phyloP scores from a whole-genome alignment of 352 stramenopile genomes.

The Pythium pectinolyticum region DNA sequence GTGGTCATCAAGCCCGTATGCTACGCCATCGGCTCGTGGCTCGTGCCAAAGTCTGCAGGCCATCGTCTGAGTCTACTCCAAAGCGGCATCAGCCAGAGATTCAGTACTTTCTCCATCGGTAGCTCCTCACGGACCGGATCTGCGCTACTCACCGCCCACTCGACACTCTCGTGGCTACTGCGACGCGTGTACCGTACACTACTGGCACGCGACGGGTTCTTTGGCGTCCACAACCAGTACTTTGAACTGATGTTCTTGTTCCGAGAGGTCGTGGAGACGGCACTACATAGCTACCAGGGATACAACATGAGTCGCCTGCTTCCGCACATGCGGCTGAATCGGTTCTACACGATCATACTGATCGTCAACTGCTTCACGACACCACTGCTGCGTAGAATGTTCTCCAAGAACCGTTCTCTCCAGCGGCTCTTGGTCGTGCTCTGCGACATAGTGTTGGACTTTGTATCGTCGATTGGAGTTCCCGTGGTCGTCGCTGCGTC shows the following conservation, averaged over 20 bases:
- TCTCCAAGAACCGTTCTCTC: too few relatives aligned
- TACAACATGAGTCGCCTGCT: constrained; percentile 14
- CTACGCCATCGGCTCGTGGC: neutral
- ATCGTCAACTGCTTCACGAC: constrained; percentile 24
- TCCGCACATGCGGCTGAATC: neutral
- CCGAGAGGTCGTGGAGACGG: constrained; percentile 16
- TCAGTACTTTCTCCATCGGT: neutral
- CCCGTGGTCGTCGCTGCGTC: constrained; percentile 13
- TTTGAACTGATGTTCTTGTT: constrained; percentile 22
- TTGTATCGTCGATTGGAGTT: constrained; percentile 21
- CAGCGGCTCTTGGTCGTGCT: constrained; percentile 20
- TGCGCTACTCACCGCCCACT: neutral
- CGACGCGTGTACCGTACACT: neutral
- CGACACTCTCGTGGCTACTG: neutral
- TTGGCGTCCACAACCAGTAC: constrained; percentile 16
- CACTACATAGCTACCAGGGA: constrained; percentile 17
- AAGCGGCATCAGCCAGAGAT: neutral
- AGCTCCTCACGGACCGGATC: neutral
- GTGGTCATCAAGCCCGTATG: neutral
- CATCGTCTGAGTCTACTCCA: neutral
- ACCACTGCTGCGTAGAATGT: neutral
- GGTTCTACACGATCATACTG: constrained; percentile 12
- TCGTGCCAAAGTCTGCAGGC: neutral
- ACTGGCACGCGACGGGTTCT: neutral
- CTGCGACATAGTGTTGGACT: constrained; percentile 26